phyloP scores from a whole-genome alignment of 2,329 filamentous ascomycete genomes.

The Chalaropsis ovoidea region DNA sequence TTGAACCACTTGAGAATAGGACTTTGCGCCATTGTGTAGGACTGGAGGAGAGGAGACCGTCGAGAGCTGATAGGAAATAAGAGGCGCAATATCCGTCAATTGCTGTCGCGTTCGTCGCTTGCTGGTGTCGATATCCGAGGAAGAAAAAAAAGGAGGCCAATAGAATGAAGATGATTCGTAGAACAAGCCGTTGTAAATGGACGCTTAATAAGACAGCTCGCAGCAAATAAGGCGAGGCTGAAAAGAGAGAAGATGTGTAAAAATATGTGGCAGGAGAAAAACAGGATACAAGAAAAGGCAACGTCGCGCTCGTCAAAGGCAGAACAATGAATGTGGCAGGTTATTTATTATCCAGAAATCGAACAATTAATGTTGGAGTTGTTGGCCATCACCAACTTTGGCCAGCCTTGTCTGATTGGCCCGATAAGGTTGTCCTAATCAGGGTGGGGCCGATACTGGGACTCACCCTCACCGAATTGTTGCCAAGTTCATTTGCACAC shows the following conservation, averaged over 20 bases:
- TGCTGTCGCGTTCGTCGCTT: neutral
- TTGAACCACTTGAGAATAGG: conserved; percentile 55
- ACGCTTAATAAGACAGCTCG: neutral
- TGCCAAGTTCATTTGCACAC: neutral
- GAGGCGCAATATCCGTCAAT: neutral
- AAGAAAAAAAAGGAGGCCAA: conserved; percentile 3
- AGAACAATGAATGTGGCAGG: neutral
- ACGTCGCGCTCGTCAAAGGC: neutral
- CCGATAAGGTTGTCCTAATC: neutral
- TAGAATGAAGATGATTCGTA: neutral
- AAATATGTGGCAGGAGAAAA: neutral
- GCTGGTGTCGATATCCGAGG: neutral
- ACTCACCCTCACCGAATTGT: conserved; percentile 5
- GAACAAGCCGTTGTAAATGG: neutral
- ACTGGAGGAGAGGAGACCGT: neutral
- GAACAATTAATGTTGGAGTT: neutral
- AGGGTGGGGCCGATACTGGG: neutral
- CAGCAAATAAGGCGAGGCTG: neutral
- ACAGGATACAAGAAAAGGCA: neutral
- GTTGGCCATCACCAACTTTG: neutral
- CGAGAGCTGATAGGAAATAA: neutral
- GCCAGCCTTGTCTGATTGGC: neutral
- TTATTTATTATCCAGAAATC: neutral
- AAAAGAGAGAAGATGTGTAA: neutral
- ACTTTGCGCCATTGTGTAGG: conserved; percentile 24